Evolutionary conservation across 2,329 filamentous ascomycete genomes (phyloP).

Genomic region (Chrysoporthe austroafricana): DNA sequence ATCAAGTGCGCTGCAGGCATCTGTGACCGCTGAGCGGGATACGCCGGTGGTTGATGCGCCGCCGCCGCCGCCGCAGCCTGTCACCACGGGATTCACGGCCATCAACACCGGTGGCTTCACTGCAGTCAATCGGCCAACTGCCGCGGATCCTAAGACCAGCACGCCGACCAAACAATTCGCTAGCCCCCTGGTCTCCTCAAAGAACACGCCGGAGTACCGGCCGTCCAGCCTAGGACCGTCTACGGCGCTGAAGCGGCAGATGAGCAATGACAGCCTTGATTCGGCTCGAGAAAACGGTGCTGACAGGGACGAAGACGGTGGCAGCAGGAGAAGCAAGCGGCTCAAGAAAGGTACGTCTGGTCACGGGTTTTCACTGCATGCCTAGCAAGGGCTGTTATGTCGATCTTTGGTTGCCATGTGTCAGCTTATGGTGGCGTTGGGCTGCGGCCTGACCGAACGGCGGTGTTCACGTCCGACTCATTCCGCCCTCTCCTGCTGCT

Average conservation of each 20-base stretch:
- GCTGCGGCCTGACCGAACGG: background rate
- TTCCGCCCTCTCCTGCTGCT: conserved; percentile 8
- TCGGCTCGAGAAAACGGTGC: conserved; percentile 49
- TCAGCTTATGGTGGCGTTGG: conserved; percentile 10
- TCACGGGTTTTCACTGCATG: background rate
- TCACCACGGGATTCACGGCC: conserved; percentile 54
- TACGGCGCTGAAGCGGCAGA: conserved; percentile 75
- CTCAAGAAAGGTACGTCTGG: conserved; percentile 76
- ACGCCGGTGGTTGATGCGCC: conserved; percentile 52
- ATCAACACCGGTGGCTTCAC: conserved; percentile 65
- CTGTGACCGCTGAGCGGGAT: conserved; percentile 51
- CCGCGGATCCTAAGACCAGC: conserved; percentile 57
- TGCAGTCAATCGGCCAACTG: conserved; percentile 62
- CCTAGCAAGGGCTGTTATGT: background rate
- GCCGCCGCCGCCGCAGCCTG: conserved; percentile 40
- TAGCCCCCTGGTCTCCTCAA: conserved; percentile 65
- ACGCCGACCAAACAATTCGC: conserved; percentile 65
- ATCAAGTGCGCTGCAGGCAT: conserved; percentile 56
- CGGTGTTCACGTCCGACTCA: conserved; percentile 16
- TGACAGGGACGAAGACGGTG: conserved; percentile 65
- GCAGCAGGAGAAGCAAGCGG: conserved; percentile 83
- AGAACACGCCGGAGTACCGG: conserved; percentile 67
- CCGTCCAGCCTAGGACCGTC: conserved; percentile 55
- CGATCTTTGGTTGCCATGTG: background rate
- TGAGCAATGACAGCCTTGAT: conserved; percentile 63